These are phyloP conservation scores for Strigomonas culicis DNA, from an alignment of 208 protist genomes.

Conservation along the genomic window DNA sequence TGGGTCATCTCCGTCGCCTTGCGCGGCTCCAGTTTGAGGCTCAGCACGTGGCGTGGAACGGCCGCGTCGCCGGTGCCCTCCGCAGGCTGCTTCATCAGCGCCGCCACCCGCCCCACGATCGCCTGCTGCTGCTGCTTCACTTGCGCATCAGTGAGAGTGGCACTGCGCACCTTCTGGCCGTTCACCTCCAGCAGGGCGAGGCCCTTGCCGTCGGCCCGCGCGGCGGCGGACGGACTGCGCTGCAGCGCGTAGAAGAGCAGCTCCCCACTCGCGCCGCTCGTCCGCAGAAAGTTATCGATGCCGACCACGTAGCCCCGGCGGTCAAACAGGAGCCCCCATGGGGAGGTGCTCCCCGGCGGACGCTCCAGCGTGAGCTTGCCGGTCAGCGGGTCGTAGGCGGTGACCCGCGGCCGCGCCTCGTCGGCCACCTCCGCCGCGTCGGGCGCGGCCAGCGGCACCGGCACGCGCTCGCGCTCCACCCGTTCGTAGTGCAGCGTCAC, in stretches of 20 bases:
- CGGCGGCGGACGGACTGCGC: constrained; percentile 17
- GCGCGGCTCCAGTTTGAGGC: constrained; percentile 24
- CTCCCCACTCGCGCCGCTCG: constrained; percentile 33
- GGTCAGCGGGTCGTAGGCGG: constrained; percentile 23
- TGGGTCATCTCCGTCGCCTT: constrained; percentile 22
- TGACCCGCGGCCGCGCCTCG: not conserved
- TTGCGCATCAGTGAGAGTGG: constrained; percentile 12
- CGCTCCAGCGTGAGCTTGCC: constrained; percentile 47
- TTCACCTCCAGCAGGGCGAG: constrained; percentile 46
- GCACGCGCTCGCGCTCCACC: constrained; percentile 41
- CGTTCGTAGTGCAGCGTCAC: too few relatives aligned
- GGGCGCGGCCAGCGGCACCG: constrained; percentile 13
- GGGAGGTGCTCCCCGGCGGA: too few relatives aligned
- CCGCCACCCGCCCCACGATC: constrained; percentile 17
- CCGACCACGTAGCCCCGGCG: constrained; percentile 30
- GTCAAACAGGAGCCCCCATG: constrained; percentile 60
- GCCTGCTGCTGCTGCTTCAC: constrained; percentile 1
- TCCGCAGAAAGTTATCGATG: constrained; percentile 43
- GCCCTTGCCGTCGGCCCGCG: not conserved
- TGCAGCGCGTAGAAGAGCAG: constrained; percentile 43
- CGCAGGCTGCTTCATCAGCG: constrained; percentile 11
- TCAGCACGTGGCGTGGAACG: constrained; percentile 18
- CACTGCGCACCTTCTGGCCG: constrained; percentile 21
- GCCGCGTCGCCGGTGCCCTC: not conserved
- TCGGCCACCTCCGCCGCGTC: not conserved